Conservation (phyloP, 75 land plant genomes). For the Picea sitchensis region DNA sequence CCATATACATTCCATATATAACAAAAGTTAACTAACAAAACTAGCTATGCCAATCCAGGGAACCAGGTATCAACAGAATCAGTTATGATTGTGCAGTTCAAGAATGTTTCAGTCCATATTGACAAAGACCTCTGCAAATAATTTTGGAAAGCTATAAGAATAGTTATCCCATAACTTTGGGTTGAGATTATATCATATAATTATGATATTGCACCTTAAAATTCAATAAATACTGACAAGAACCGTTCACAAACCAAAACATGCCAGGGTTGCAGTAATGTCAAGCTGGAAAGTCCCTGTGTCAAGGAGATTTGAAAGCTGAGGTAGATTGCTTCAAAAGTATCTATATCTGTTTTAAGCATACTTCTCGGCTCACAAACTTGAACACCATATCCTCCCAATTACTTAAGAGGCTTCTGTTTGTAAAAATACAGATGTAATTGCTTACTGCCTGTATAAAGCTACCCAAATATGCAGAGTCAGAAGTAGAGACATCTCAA, state of each 20-base stretch:
- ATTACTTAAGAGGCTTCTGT: not conserved
- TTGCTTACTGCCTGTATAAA: not conserved
- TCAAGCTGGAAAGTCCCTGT: not conserved
- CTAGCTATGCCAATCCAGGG: not conserved
- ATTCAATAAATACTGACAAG: not conserved
- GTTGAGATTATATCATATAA: not conserved
- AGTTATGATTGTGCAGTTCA: not conserved
- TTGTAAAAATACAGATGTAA: not conserved
- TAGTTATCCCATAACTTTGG: not conserved
- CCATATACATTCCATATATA: not conserved
- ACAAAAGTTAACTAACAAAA: not conserved
- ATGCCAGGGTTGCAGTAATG: not conserved
- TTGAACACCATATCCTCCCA: not conserved
- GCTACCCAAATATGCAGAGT: not conserved
- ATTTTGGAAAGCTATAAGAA: not conserved
- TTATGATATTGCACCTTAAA: no score
- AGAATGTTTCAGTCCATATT: not conserved
- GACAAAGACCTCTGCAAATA: not conserved
- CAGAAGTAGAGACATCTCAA: not conserved
- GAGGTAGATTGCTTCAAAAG: not conserved
- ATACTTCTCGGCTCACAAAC: not conserved
- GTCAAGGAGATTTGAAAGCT: no score
- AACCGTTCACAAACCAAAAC: not conserved
- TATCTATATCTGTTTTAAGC: not conserved
- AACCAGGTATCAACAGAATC: not conserved